Evolutionary conservation across 2,329 filamentous ascomycete species (phyloP).

Genomic region (Lecanosticta acicola): DNA sequence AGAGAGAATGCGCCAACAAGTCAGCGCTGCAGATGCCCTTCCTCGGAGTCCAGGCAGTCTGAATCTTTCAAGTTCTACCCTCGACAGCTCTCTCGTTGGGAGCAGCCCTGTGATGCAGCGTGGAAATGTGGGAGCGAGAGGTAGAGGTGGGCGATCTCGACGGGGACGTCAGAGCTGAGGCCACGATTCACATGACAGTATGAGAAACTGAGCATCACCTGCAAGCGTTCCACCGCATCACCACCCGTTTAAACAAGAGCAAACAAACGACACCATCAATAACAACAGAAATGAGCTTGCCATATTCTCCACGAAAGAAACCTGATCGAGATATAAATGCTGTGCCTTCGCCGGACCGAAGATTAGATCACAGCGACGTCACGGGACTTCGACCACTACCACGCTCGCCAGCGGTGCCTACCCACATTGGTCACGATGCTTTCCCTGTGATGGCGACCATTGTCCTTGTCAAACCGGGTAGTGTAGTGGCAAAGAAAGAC

Average conservation of each 20-base stretch:
- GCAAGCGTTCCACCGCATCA: too few species aligned
- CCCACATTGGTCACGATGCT: background rate
- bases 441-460: background rate
- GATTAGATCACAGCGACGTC: too few species aligned
- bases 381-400: too few species aligned
- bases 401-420: background rate
- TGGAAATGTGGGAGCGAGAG: conserved; percentile 11
- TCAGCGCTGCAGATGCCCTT: conserved; percentile 25
- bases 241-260: too few species aligned
- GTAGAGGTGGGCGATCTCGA: conserved; percentile 5
- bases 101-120: conserved; percentile 33
- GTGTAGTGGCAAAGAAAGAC: background rate
- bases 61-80: conserved; percentile 30
- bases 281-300: too few species aligned
- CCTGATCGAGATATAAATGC: too few species aligned
- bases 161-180: conserved; percentile 4
- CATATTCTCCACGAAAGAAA: too few species aligned
- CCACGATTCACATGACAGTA: too few species aligned
- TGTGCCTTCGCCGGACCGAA: too few species aligned
- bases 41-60: conserved; percentile 31
- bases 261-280: too few species aligned
- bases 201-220: too few species aligned
- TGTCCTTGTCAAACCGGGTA: background rate
- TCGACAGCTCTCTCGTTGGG: conserved; percentile 33
- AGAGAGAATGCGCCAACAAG: conserved; percentile 29